These are phyloP conservation scores for Botrytis pseudocinerea DNA, from an alignment of 2,329 filamentous ascomycete species.

Conservation along the genomic window DNA sequence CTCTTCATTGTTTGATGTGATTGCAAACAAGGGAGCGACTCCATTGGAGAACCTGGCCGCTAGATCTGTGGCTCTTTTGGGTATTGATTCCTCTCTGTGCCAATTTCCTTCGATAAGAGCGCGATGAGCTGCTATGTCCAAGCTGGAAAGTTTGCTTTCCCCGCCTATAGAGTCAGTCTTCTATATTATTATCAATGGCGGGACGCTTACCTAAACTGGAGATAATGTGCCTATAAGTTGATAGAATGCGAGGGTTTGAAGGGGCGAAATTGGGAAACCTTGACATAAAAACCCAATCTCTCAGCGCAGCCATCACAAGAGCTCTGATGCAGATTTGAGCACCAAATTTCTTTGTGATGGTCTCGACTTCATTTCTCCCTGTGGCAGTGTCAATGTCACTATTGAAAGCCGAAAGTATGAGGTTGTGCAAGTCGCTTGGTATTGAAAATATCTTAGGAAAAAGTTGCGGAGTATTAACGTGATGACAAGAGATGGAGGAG, in stretches of 20 bases:
- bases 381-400: neutral
- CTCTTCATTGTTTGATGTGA: neutral
- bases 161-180: slow-evolving; percentile 18
- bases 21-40: slow-evolving; percentile 24
- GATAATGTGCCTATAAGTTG: slow-evolving; percentile 24
- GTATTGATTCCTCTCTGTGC: slow-evolving; percentile 20
- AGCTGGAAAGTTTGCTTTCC: slow-evolving; percentile 15
- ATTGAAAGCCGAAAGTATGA: slow-evolving; percentile 7
- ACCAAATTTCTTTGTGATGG: neutral
- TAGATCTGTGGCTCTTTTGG: slow-evolving; percentile 19
- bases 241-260: slow-evolving; percentile 7
- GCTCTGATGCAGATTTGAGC: slow-evolving; percentile 10
- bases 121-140: slow-evolving; percentile 28
- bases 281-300: slow-evolving; percentile 28
- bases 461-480: neutral
- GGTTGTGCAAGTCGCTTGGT: slow-evolving; percentile 4
- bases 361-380: neutral
- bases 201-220: slow-evolving; percentile 16
- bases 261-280: slow-evolving; percentile 24
- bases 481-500: slow-evolving; percentile 22
- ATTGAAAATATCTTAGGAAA: neutral
- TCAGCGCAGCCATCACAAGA: slow-evolving; percentile 20
- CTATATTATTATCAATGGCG: no score
- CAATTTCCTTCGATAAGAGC: slow-evolving; percentile 1
- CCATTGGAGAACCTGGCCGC: slow-evolving; percentile 16